phyloP scores from a whole-genome alignment of 768 basidiomycete species.

The Suillus placidus region DNA sequence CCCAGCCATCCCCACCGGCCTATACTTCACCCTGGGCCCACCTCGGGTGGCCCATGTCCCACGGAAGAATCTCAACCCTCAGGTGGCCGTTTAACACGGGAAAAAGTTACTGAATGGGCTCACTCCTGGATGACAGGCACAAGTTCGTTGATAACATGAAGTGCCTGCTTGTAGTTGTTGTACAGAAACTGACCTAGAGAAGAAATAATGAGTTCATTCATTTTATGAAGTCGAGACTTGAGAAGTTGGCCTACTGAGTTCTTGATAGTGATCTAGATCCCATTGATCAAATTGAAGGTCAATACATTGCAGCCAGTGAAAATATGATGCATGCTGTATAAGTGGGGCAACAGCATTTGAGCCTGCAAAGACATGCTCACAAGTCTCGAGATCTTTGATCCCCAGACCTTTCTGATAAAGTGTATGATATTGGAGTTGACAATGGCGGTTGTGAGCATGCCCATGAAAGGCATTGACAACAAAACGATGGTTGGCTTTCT shows the following conservation, averaged over 20 bases:
- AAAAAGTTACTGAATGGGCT: no score
- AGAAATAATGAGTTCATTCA: no score
- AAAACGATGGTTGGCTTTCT: constrained; percentile 7
- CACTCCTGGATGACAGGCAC: not conserved
- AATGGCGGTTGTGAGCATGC: constrained; percentile 21
- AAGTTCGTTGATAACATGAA: no score
- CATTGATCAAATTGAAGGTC: constrained; percentile 14
- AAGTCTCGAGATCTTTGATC: constrained; percentile 22
- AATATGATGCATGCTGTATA: constrained; percentile 15
- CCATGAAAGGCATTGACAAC: constrained; percentile 27
- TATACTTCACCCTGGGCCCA: no score
- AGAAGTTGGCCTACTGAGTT: no score
- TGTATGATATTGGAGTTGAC: constrained; percentile 21
- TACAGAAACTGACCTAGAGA: no score
- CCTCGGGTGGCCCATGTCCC: no score
- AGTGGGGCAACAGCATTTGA: constrained; percentile 12
- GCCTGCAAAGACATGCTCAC: constrained; percentile 19
- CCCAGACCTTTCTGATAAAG: constrained; percentile 18
- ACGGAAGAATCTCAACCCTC: no score
- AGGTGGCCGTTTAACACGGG: no score
- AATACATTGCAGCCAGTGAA: constrained; percentile 21
- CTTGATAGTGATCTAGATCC: not conserved
- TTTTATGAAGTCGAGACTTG: no score
- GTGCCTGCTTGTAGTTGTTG: no score
- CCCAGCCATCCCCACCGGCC: no score